Evolutionary conservation across 1,139 yeast species (phyloP), one percentile per base, ranked within the genome.

Genomic region (Pichia sp.): DNA sequence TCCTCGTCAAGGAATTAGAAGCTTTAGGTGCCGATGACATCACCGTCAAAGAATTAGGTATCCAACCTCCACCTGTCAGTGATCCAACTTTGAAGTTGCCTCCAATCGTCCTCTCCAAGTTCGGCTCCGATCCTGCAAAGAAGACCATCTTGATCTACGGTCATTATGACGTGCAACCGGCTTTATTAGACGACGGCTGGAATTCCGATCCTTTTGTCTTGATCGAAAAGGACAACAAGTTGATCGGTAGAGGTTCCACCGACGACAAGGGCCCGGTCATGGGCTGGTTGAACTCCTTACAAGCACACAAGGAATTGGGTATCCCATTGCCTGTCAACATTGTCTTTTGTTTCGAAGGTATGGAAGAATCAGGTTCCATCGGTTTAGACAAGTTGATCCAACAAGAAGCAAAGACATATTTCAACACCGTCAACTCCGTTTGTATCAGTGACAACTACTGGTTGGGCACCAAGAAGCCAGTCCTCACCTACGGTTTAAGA

Each of bases 131-230:
- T 65, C 83, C 96, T 35, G 56, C 67, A 34, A 86, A 87, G 73
- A 91, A 90, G 70, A 93, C 90, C 24, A 85, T 94, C 38, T 77
- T 94, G 58, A 84, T 94, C 43, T 93, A 93, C 66, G 99, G 98
- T 34, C 99, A 93, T 68, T 91, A 91, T 69, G 99, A 93, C 62
- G 99, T 93, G 52, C 99, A 93, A 72, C 99, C 99, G 9, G 99
- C 99, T 17, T 71, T 77, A 43, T 61, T 74, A 53, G 96, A 87
- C 59, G 99, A 93, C 65, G 99, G 99, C 31, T 93, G 99, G 99
- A 73, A 76, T 61, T 79, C 95, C 41, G 96, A 90, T 56, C 99
- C 99, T 11, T 93, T 93, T 69, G 73, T 72, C 48, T 70, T 93
- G 63, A 75, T 77, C 53, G 77, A 83, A 58, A 79, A 69, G 46